phyloP scores from a whole-genome alignment of 2,329 filamentous ascomycete genomes.

The Aureobasidium sp. region DNA sequence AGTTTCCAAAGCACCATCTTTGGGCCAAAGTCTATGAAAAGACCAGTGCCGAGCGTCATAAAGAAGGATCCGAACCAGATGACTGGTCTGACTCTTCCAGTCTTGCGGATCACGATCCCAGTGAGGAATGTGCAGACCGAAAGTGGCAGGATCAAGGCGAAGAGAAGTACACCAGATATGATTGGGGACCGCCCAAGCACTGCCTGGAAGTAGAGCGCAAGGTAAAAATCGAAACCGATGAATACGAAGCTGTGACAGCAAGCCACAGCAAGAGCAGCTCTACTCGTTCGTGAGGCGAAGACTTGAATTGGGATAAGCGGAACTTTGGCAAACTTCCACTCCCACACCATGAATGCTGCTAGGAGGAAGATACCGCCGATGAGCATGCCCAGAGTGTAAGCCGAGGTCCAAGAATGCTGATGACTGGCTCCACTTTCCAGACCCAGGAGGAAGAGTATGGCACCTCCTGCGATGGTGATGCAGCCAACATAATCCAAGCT shows the following conservation, averaged over 20 bases:
- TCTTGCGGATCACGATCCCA: constrained; percentile 45
- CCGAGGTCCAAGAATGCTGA: constrained; percentile 33
- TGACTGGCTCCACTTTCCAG: constrained; percentile 46
- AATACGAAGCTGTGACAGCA: constrained; percentile 47
- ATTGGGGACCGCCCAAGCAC: constrained; percentile 56
- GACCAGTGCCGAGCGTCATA: constrained; percentile 40
- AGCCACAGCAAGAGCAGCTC: constrained; percentile 7
- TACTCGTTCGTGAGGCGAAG: background rate
- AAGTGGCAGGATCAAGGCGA: constrained; percentile 55
- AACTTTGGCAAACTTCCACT: constrained; percentile 32
- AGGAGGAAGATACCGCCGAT: constrained; percentile 32
- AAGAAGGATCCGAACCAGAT: constrained; percentile 40
- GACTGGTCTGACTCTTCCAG: constrained; percentile 41
- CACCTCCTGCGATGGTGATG: constrained; percentile 44
- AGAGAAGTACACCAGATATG: constrained; percentile 43
- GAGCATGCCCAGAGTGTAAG: constrained; percentile 32
- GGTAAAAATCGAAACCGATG: constrained; percentile 60
- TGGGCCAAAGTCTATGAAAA: constrained; percentile 38
- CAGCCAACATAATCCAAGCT: constrained; percentile 52
- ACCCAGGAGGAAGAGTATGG: constrained; percentile 46
- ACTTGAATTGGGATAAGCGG: constrained; percentile 32
- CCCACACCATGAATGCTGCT: constrained; percentile 30
- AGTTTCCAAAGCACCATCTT: constrained; percentile 35
- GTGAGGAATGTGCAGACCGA: constrained; percentile 39
- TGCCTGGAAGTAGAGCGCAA: constrained; percentile 67